phyloP scores from a whole-genome alignment of 495 filamentous ascomycete species.

The Lentithecium fluviatile region DNA sequence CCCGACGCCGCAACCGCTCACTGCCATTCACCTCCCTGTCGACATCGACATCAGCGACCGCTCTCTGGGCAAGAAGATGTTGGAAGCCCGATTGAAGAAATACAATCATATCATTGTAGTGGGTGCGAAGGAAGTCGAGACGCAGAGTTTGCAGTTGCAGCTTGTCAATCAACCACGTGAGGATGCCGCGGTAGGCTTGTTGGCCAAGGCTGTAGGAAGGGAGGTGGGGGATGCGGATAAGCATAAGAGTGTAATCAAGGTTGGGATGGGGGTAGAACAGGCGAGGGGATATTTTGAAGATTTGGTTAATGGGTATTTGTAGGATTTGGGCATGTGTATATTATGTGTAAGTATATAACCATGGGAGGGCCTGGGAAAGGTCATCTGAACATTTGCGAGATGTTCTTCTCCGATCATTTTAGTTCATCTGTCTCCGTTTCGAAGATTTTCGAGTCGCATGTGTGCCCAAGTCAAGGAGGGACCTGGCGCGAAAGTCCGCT shows the following conservation, averaged over 20 bases:
- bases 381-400: too few species aligned
- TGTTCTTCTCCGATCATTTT: too few species aligned
- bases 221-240: not conserved
- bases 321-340: not conserved
- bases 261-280: not conserved
- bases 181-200: not conserved
- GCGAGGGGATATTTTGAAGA: slow-evolving; percentile 8
- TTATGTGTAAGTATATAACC: too few species aligned
- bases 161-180: slow-evolving; percentile 20
- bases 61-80: slow-evolving; percentile 65
- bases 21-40: slow-evolving; percentile 54
- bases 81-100: slow-evolving; percentile 67
- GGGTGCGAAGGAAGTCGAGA: slow-evolving; percentile 51
- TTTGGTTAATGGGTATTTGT: slow-evolving; percentile 8
- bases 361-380: too few species aligned
- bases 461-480: too few species aligned
- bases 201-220: slow-evolving; percentile 5
- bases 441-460: too few species aligned
- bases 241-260: not conserved
- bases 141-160: slow-evolving; percentile 10
- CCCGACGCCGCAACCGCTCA: slow-evolving; percentile 36
- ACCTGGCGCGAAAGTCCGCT: too few species aligned
- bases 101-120: slow-evolving; percentile 76
- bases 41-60: slow-evolving; percentile 68
- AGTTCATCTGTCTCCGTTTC: too few species aligned